Evolutionary conservation across 2,329 filamentous ascomycete species (phyloP).

Genomic region (Sclerotinia subarctica): DNA sequence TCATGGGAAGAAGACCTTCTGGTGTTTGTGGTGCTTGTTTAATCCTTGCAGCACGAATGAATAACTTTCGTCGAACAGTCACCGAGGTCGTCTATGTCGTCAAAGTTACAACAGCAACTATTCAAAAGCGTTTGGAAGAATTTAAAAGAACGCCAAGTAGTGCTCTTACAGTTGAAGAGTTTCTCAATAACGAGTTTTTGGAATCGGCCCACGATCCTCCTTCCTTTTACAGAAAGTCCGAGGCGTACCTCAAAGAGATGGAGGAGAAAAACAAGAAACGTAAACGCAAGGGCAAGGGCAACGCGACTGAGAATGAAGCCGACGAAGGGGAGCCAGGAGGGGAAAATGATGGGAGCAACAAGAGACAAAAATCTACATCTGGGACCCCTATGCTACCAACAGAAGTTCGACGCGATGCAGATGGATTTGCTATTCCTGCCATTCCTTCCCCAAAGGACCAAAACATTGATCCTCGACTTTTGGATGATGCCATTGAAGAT

Average conservation of each 20-base stretch:
- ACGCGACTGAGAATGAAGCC: slow-evolving; percentile 28
- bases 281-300: slow-evolving; percentile 31
- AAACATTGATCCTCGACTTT: slow-evolving; percentile 20
- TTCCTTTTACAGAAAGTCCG: slow-evolving; percentile 67
- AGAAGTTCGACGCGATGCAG: slow-evolving; percentile 54
- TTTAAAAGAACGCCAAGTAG: slow-evolving; percentile 86
- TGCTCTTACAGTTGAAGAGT: slow-evolving; percentile 82
- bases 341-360: slow-evolving; percentile 31
- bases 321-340: slow-evolving; percentile 32
- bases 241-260: slow-evolving; percentile 55
- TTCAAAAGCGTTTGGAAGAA: slow-evolving; percentile 86
- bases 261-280: slow-evolving; percentile 48
- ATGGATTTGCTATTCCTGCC: slow-evolving; percentile 65
- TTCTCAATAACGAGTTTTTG: slow-evolving; percentile 67
- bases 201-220: slow-evolving; percentile 80
- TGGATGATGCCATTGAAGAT: slow-evolving; percentile 29
- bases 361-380: slow-evolving; percentile 30
- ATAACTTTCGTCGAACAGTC: slow-evolving; percentile 91
- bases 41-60: slow-evolving; percentile 93
- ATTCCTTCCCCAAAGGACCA: slow-evolving; percentile 38
- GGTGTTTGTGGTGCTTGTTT: slow-evolving; percentile 93
- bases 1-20: slow-evolving; percentile 86
- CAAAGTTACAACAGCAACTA: slow-evolving; percentile 91
- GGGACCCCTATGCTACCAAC: slow-evolving; percentile 27
- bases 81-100: slow-evolving; percentile 97